Evolutionary conservation across 352 stramenopile genomes (phyloP).

Genomic region (Globisporangium sylvaticum): DNA sequence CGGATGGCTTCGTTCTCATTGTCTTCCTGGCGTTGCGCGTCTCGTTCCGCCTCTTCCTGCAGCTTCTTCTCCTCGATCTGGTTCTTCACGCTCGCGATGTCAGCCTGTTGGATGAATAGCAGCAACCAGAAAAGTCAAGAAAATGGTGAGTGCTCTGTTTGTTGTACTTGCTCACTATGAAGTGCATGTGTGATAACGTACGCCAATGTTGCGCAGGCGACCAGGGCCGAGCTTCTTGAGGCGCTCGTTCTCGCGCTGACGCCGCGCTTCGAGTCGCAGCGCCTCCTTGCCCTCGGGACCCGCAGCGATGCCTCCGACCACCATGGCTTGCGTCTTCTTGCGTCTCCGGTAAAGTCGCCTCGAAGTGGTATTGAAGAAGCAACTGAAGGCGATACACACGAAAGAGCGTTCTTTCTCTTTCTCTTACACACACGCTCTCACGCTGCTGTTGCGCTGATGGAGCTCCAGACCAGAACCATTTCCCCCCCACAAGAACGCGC

Average conservation of each 20-base stretch:
- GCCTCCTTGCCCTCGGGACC: conserved; percentile 40
- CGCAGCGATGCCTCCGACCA: conserved; percentile 14
- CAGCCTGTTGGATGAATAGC: conserved; percentile 27
- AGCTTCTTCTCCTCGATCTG: conserved; percentile 65
- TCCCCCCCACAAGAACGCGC: not conserved
- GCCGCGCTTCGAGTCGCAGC: conserved; percentile 49
- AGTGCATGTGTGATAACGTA: conserved; percentile 20
- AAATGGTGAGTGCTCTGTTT: conserved; percentile 2
- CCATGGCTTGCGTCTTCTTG: conserved; percentile 3
- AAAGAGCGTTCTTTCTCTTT: not conserved
- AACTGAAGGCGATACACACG: not conserved
- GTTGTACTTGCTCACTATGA: not conserved
- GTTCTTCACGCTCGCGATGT: conserved; percentile 74
- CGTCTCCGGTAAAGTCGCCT: not conserved
- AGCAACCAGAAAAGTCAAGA: not conserved
- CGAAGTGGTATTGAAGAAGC: not conserved
- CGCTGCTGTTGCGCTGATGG: not conserved
- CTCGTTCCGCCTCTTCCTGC: conserved; percentile 37
- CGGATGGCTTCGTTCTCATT: conserved; percentile 66
- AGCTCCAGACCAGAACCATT: not conserved
- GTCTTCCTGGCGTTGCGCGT: conserved; percentile 37
- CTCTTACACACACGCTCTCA: not conserved
- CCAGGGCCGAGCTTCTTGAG: conserved; percentile 64
- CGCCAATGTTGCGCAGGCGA: conserved; percentile 61
- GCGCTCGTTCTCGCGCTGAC: conserved; percentile 61